Evolutionary conservation across 2,329 filamentous ascomycete species (phyloP), one percentile per base, ranked within the genome.

Genomic region (Ascochyta pisi): DNA sequence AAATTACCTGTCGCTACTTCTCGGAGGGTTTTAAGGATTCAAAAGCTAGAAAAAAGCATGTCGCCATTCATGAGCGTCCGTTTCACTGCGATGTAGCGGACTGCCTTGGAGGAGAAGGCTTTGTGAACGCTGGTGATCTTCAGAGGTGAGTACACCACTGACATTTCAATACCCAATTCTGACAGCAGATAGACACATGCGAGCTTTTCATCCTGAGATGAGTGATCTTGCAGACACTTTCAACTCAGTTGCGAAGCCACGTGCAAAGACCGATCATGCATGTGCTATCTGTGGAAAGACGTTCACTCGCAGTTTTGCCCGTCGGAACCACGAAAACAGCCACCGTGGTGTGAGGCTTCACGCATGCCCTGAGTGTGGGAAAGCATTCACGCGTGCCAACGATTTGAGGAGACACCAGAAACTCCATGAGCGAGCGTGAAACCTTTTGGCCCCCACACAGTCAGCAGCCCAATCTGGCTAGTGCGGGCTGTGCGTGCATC

Each of bases 1-100:
- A 70, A n/a, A 67, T 76, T 9, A 74, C 65, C 2, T 82, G 80
- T 62, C 67, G 65, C 10, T 79, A 73, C 64, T 82, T 81, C 61
- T 70, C 78, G 40, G 67, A 78, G 37, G 80, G 80, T 0, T 81
- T 79, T 62, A 62, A 64, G 6, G 67, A 63, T 8, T 39, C 60
- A 1, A 59, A 65, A 9, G 60, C 59, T 0, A 68, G 72, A 6
- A 73, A 80, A 1, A 51, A 58, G 3, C 80, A 82, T 55, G 50
- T 71, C 9, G 65, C 68, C 40, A 67, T 74, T 4, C 80, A 82
- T 52, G 72, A 76, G 19, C 68, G 78, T 3, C 78, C 79, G 0
- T 80, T 70, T 51, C 68, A 65, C 10, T 82, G 79, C 45, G 64
- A 66, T 0, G 57, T 76, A 0, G 29, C 52, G 2, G 66, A 76